Evolutionary conservation across 306 rosid genomes (phyloP).

Genomic region (Rosa rugosa): DNA sequence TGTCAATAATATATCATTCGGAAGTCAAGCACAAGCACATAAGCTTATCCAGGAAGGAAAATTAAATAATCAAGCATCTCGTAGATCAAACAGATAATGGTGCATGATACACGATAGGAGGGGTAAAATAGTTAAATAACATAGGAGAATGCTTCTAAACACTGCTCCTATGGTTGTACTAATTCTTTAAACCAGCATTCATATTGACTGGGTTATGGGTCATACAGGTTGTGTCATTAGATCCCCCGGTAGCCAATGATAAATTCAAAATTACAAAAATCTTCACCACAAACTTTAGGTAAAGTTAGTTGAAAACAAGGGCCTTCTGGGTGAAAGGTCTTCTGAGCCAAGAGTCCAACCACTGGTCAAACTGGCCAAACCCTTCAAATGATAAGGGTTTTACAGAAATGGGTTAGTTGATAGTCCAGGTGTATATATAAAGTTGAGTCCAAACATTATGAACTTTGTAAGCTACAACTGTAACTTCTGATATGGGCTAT

Average conservation of each 20-base stretch:
- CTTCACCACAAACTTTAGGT: not conserved
- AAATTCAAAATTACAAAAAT: not conserved
- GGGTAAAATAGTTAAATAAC: too few species aligned
- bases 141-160: not conserved
- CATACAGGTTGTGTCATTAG: not conserved
- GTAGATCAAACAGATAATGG: not conserved
- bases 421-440: not conserved
- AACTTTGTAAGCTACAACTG: not conserved
- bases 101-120: not conserved
- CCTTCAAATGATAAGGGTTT: not conserved
- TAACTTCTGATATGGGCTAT: constrained; percentile 3
- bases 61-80: not conserved
- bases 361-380: not conserved
- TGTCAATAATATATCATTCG: not conserved
- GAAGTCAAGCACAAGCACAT: not conserved
- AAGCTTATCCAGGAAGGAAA: not conserved
- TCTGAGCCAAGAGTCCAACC: not conserved
- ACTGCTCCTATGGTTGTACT: not conserved
- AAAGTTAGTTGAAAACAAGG: not conserved
- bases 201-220: not conserved
- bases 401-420: constrained; percentile 13
- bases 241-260: not conserved
- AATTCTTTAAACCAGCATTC: not conserved
- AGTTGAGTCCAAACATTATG: not conserved
- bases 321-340: not conserved